phyloP scores from a whole-genome alignment of 306 rosid species.

The Prunus padus region DNA sequence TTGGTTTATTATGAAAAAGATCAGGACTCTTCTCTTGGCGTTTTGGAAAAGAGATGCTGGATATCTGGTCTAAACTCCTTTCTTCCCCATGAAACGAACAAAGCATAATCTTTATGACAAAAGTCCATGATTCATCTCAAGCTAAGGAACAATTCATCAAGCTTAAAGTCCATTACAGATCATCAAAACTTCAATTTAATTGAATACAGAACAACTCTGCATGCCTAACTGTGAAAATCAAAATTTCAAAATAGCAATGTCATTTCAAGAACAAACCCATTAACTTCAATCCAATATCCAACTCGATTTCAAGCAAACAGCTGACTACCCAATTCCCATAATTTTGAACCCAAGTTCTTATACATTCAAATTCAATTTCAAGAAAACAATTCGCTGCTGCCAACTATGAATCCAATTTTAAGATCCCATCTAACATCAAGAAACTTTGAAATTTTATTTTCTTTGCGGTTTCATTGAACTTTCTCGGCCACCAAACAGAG shows the following conservation, averaged over 20 bases:
- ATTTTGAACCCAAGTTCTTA: not conserved
- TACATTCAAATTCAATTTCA: not conserved
- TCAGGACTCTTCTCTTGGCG: not conserved
- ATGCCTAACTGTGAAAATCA: not conserved
- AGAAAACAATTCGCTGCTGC: not conserved
- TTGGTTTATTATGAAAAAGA: not conserved
- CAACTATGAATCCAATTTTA: too few species aligned
- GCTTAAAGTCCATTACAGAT: not conserved
- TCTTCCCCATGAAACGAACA: not conserved
- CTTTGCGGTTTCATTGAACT: not conserved
- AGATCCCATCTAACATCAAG: not conserved
- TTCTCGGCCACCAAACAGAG: conserved; percentile 19
- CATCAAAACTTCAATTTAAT: not conserved
- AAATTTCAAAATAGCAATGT: not conserved
- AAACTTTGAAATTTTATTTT: not conserved
- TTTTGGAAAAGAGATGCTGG: not conserved
- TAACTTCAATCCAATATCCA: not conserved
- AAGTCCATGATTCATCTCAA: not conserved
- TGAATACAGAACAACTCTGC: not conserved
- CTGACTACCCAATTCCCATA: not conserved
- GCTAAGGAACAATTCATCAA: not conserved
- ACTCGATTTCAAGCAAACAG: not conserved
- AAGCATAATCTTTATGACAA: not conserved
- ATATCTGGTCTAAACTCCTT: not conserved
- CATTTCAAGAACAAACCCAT: not conserved